A percentile compares a stretch with the other conserved stretches of the same genome.
Evolutionary conservation across 305 asterid genomes (phyloP).

Genomic region (Plantago rigida): DNA sequence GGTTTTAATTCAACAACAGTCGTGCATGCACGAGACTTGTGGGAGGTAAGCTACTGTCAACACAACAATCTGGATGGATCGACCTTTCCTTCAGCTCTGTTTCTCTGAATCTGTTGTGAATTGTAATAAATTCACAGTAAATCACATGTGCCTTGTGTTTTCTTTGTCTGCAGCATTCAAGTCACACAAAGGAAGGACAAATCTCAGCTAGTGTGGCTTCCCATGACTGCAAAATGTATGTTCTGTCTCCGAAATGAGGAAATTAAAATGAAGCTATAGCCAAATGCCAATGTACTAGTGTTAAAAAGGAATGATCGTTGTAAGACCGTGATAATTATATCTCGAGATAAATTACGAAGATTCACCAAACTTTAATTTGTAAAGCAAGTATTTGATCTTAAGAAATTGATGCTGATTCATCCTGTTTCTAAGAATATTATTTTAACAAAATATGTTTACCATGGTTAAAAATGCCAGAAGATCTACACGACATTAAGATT

Average conservation of each 20-base stretch:
- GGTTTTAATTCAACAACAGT: constrained; percentile 43
- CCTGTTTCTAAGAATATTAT: too few relatives aligned
- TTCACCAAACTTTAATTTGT: neutral
- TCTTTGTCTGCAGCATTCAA: constrained; percentile 45
- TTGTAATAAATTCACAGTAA: neutral
- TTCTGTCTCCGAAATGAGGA: constrained; percentile 46
- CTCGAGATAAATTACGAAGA: neutral
- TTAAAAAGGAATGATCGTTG: neutral
- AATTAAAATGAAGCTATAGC: neutral
- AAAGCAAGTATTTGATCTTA: neutral
- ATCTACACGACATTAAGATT: too few relatives aligned
- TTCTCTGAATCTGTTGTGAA: neutral
- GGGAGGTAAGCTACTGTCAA: constrained; percentile 45
- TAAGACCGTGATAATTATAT: neutral
- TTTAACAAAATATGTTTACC: too few relatives aligned
- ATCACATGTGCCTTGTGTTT: neutral
- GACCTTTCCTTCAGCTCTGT: neutral
- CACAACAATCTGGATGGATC: neutral
- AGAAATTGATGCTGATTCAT: too few relatives aligned
- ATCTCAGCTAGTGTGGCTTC: constrained; percentile 51
- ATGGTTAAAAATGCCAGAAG: too few relatives aligned
- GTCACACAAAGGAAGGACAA: constrained; percentile 35
- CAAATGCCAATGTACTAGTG: too few relatives aligned
- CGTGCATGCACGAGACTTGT: constrained; percentile 58
- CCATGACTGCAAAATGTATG: constrained; percentile 69